Conservation (phyloP, 2,329 filamentous ascomycete species). For the Calonectria pteridis region DNA sequence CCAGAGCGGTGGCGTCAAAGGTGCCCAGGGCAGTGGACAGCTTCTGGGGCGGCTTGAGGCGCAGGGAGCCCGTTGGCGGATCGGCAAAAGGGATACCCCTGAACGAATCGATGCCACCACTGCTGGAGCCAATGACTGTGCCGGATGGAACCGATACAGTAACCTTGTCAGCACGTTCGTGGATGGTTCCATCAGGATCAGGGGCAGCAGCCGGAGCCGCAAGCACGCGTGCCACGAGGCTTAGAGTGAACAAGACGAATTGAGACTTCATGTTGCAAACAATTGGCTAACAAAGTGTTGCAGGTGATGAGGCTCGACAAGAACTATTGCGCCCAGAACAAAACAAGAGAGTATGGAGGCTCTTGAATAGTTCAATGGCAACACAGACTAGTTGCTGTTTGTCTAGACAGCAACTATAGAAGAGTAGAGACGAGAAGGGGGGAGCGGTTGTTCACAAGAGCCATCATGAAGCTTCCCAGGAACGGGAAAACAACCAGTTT, state of each 20-base stretch:
- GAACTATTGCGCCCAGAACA: neutral
- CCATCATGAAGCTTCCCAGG: constrained; percentile 6
- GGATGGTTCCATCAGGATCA: constrained; percentile 45
- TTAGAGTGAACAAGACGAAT: constrained; percentile 28
- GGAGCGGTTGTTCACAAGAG: constrained; percentile 24
- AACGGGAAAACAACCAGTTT: constrained; percentile 34
- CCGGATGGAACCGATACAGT: constrained; percentile 68
- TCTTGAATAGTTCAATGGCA: neutral
- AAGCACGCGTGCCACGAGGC: constrained; percentile 31
- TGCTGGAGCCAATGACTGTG: constrained; percentile 64
- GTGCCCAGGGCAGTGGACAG: constrained; percentile 70
- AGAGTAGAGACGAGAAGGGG: neutral
- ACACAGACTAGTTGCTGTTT: constrained; percentile 3
- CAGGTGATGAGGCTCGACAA: neutral
- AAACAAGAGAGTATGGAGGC: neutral
- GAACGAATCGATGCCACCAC: constrained; percentile 72
- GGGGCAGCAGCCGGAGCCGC: constrained; percentile 40
- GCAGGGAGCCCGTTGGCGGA: constrained; percentile 73
- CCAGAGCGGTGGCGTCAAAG: constrained; percentile 67
- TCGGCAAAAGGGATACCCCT: constrained; percentile 82
- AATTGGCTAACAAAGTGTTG: neutral
- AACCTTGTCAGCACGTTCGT: constrained; percentile 60
- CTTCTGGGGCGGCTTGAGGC: constrained; percentile 75
- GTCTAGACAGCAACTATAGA: constrained; percentile 6
- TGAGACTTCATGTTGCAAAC: constrained; percentile 35